Evolutionary conservation across 345 rosid species (phyloP).

Genomic region (Populus ilicifolia): DNA sequence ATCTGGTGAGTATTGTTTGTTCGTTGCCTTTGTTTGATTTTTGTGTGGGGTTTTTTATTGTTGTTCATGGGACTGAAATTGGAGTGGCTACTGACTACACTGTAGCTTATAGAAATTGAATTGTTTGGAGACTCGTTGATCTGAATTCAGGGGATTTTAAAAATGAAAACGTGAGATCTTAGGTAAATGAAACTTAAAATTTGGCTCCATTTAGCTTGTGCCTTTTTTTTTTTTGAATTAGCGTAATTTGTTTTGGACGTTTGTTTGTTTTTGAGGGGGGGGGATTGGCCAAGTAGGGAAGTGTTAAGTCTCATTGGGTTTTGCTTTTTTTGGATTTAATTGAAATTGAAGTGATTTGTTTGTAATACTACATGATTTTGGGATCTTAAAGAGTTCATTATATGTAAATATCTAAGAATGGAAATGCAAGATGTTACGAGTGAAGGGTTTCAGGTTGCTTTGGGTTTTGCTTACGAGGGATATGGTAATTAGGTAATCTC

Average conservation of each 20-base stretch:
- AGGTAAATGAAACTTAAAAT: background rate
- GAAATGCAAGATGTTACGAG: background rate
- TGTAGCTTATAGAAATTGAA: background rate
- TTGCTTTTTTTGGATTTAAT: background rate
- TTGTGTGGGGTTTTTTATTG: background rate
- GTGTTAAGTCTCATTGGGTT: background rate
- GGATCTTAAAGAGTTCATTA: background rate
- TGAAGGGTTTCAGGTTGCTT: background rate
- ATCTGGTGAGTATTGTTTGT: slow-evolving; percentile 58
- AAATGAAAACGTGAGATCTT: background rate
- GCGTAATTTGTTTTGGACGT: background rate
- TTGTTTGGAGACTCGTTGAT: too few species aligned
- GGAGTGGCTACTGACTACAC: background rate
- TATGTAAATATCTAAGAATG: background rate
- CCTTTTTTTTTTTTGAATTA: background rate
- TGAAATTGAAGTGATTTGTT: background rate
- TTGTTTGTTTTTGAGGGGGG: background rate
- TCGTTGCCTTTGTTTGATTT: background rate
- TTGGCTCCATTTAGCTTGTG: background rate
- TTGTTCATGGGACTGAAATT: background rate
- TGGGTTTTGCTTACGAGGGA: background rate
- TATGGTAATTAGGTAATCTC: background rate
- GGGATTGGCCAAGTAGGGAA: background rate
- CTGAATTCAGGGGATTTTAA: background rate
- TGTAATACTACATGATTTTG: background rate